Conservation (phyloP, 345 rosid species). For the Firmiana major region DNA sequence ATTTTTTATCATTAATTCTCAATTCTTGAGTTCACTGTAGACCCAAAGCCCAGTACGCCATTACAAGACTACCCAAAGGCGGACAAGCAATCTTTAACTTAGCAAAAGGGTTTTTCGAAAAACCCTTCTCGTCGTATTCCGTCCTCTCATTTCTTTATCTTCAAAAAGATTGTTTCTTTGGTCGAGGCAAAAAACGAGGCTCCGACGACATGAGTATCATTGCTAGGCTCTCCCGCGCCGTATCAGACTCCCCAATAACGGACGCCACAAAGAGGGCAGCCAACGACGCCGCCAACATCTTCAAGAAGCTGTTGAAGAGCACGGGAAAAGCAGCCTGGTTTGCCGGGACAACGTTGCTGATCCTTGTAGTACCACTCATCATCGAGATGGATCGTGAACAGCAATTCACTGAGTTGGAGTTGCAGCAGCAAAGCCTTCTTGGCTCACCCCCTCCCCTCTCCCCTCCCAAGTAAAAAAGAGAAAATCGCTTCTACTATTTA, state of each 20-base stretch:
- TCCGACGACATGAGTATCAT: conserved; percentile 15
- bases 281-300: conserved; percentile 41
- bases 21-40: too few species aligned
- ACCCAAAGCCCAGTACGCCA: too few species aligned
- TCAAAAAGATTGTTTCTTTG: not conserved
- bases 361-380: conserved; percentile 64
- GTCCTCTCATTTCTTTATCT: conserved; percentile 3
- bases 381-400: conserved; percentile 77
- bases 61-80: too few species aligned
- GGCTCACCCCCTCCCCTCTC: conserved; percentile 45
- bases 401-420: conserved; percentile 53
- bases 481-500: not conserved
- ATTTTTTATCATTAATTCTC: too few species aligned
- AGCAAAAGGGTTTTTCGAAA: not conserved
- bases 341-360: conserved; percentile 64
- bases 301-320: conserved; percentile 59
- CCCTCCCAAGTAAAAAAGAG: conserved; percentile 20
- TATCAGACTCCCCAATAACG: conserved; percentile 26
- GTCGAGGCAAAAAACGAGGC: not conserved
- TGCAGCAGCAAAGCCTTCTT: conserved; percentile 68
- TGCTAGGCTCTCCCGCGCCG: conserved; percentile 16
- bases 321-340: conserved; percentile 91
- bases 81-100: too few species aligned
- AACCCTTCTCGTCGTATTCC: not conserved
- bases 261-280: conserved; percentile 40